Percentiles rank a stretch among this genome's conserved stretches.
phyloP scores from a whole-genome alignment of 768 basidiomycete genomes.

The Serendipita vermifera region DNA sequence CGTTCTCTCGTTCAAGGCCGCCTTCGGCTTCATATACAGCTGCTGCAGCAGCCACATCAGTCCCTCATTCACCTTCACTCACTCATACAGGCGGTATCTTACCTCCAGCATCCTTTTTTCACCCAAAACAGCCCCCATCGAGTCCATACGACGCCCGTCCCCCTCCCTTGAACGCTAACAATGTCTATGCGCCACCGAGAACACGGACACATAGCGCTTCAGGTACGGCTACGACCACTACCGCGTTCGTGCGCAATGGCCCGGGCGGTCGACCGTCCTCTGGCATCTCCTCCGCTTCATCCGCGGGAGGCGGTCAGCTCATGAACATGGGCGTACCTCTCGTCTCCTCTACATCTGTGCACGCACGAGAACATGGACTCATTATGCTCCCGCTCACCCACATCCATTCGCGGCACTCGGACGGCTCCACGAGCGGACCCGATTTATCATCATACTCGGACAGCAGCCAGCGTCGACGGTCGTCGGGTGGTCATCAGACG shows the following conservation, averaged over 20 bases:
- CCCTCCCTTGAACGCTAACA: slow-evolving; percentile 2
- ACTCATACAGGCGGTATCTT: slow-evolving; percentile 17
- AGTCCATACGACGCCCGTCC: slow-evolving; percentile 27
- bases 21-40: slow-evolving; percentile 2
- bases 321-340: slow-evolving; percentile 24
- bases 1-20: background rate
- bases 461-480: slow-evolving; percentile 27
- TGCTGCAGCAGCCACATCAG: background rate
- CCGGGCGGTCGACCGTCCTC: slow-evolving; percentile 6
- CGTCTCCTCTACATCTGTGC: slow-evolving; percentile 26
- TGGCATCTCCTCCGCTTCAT: background rate
- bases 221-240: slow-evolving; percentile 2
- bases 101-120: slow-evolving; percentile 68
- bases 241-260: background rate
- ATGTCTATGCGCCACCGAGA: background rate
- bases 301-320: background rate
- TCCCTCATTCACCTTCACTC: background rate
- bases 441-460: slow-evolving; percentile 21
- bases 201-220: slow-evolving; percentile 10
- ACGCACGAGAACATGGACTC: slow-evolving; percentile 25
- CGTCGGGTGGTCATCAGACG: background rate
- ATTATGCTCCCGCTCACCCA: slow-evolving; percentile 15
- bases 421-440: slow-evolving; percentile 15
- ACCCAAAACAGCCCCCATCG: slow-evolving; percentile 47
- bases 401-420: slow-evolving; percentile 10